Evolutionary conservation across 1,284 basidiomycete genomes (phyloP).

Genomic region (Tylopilus sp.): DNA sequence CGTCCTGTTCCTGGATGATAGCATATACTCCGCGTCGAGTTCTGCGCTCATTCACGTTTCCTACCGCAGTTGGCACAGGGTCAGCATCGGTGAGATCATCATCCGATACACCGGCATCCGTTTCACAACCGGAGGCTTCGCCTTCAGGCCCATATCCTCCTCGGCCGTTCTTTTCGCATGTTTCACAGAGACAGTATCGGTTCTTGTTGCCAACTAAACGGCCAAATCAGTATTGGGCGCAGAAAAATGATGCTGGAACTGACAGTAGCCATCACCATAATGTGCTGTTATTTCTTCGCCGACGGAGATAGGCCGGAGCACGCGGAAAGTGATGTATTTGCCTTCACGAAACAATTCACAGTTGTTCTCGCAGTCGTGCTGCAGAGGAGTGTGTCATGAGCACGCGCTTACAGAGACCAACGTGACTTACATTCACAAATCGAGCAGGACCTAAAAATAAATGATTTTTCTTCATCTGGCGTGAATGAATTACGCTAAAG

Average conservation of each 20-base stretch:
- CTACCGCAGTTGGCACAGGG: constrained; percentile 35
- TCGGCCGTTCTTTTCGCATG: constrained; percentile 72
- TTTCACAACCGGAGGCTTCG: constrained; percentile 44
- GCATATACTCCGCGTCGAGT: constrained; percentile 77
- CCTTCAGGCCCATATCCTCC: constrained; percentile 73
- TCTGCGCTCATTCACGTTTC: constrained; percentile 65
- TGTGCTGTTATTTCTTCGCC: constrained; percentile 87
- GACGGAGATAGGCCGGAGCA: constrained; percentile 71
- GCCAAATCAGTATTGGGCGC: constrained; percentile 16
- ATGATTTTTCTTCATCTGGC: constrained; percentile 88
- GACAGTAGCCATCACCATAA: constrained; percentile 82
- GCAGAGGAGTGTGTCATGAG: constrained; percentile 23
- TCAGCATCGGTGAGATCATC: constrained; percentile 41
- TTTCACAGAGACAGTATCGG: constrained; percentile 84
- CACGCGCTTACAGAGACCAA: constrained; percentile 13
- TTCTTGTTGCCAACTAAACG: constrained; percentile 78
- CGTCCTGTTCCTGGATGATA: constrained; percentile 53
- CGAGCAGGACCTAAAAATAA: constrained; percentile 89
- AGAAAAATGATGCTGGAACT: constrained; percentile 33
- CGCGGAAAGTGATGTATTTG: constrained; percentile 85
- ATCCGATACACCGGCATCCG: constrained; percentile 44
- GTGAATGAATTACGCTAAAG: constrained; percentile 89
- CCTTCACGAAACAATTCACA: constrained; percentile 85
- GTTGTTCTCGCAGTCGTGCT: constrained; percentile 92
- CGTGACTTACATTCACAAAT: constrained; percentile 82